phyloP scores from a whole-genome alignment of 129 eudicot species.

The Pseudognaphalium luteoalbum region DNA sequence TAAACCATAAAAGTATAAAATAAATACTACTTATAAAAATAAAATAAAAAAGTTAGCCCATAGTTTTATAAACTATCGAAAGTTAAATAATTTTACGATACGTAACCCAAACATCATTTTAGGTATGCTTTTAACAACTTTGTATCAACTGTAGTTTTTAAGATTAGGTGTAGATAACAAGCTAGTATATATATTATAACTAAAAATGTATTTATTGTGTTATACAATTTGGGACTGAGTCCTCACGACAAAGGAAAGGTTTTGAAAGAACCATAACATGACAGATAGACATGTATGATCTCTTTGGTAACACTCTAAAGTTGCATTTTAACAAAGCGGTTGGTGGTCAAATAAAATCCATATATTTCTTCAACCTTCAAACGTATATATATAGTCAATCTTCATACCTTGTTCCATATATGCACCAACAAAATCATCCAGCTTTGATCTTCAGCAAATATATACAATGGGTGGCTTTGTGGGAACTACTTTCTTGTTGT shows the following conservation, averaged over 20 bases:
- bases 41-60: too few relatives aligned
- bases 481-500: background rate
- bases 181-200: background rate
- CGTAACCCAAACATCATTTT: too few relatives aligned
- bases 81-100: too few relatives aligned
- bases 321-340: background rate
- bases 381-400: constrained; percentile 2
- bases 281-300: background rate
- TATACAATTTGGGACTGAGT: background rate
- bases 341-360: constrained; percentile 1
- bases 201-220: background rate
- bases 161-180: background rate
- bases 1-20: too few relatives aligned
- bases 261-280: background rate
- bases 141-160: too few relatives aligned
- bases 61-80: too few relatives aligned
- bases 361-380: background rate
- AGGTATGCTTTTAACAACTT: too few relatives aligned
- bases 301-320: constrained; percentile 16
- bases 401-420: background rate
- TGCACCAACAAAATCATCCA: background rate
- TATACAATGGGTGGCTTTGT: background rate
- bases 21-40: too few relatives aligned
- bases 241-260: constrained; percentile 23
- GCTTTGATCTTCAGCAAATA: background rate